Percentiles rank a stretch among this genome's conserved stretches.
phyloP scores from a whole-genome alignment of 1,139 yeast genomes.

The Dujonia santamariae region DNA sequence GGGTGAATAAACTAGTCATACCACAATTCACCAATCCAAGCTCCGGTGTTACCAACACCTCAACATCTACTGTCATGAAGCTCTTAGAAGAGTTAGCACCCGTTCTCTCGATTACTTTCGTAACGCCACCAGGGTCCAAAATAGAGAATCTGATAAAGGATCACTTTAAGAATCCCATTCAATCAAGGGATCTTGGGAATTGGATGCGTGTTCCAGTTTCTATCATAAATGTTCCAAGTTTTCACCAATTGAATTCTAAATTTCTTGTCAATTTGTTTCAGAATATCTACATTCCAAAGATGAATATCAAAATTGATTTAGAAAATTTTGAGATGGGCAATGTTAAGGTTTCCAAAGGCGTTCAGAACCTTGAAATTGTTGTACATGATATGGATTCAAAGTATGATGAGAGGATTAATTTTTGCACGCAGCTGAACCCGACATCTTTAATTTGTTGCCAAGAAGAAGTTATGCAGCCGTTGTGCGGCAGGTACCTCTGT shows the following conservation, averaged over 20 bases:
- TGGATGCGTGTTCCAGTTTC: neutral
- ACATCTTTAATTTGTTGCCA: too few relatives aligned
- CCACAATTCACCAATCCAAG: neutral
- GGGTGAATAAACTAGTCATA: slow-evolving; percentile 27
- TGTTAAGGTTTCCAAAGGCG: too few relatives aligned
- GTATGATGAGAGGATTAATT: too few relatives aligned
- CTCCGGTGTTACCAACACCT: neutral
- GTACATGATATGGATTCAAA: too few relatives aligned
- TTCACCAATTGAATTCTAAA: neutral
- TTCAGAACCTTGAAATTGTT: too few relatives aligned
- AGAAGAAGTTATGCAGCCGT: too few relatives aligned
- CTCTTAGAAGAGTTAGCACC: slow-evolving; percentile 1
- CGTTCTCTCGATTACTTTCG: neutral
- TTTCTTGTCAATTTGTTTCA: neutral
- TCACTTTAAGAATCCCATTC: neutral
- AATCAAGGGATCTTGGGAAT: neutral
- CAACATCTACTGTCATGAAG: neutral
- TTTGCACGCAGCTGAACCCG: too few relatives aligned
- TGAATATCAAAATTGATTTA: neutral
- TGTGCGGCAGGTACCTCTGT: too few relatives aligned
- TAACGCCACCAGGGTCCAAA: neutral
- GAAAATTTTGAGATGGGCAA: neutral
- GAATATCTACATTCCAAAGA: slow-evolving; percentile 3
- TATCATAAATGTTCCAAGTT: neutral
- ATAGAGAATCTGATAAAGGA: neutral